These are phyloP conservation scores for Cytospora leucostoma DNA, from an alignment of 2,329 filamentous ascomycete genomes.

Conservation along the genomic window DNA sequence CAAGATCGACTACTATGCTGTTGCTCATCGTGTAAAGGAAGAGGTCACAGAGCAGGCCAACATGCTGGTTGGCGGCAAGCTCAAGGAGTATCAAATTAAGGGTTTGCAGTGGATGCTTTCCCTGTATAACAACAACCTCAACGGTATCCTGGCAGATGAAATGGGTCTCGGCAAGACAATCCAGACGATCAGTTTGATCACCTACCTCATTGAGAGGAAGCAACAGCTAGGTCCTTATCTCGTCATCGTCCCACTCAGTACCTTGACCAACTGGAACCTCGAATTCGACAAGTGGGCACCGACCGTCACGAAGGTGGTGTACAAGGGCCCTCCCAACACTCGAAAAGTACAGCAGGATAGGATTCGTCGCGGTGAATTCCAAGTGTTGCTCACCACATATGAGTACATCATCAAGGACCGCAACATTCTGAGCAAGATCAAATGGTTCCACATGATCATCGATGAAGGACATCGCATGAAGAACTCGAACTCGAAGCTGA, in stretches of 20 bases:
- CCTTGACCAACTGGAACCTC: conserved; percentile 96
- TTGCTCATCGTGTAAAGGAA: conserved; percentile 94
- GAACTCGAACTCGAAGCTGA: conserved; percentile 94
- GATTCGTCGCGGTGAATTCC: conserved; percentile 92
- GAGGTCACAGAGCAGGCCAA: conserved; percentile 79
- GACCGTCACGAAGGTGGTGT: conserved; percentile 81
- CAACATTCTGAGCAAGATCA: conserved; percentile 93
- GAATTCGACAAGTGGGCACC: conserved; percentile 99
- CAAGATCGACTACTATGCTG: conserved; percentile 98
- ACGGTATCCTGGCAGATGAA: conserved; percentile 96
- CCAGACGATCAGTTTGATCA: conserved; percentile 96
- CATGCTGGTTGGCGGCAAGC: conserved; percentile 85
- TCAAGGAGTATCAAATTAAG: conserved; percentile 99
- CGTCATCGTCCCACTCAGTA: conserved; percentile 95
- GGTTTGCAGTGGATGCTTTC: conserved; percentile 99
- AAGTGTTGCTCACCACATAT: conserved; percentile 95
- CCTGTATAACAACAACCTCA: conserved; percentile 99
- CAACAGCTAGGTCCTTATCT: conserved; percentile 88
- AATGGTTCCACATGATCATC: conserved; percentile 99
- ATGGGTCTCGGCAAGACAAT: conserved; percentile 99
- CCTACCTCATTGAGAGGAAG: conserved; percentile 96
- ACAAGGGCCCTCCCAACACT: conserved; percentile 89
- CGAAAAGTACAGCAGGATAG: conserved; percentile 91
- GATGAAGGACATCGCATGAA: conserved; percentile 99
- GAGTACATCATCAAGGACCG: conserved; percentile 99